These are phyloP conservation scores for Podospora comata DNA, from an alignment of 495 filamentous ascomycete species.

Conservation along the genomic window DNA sequence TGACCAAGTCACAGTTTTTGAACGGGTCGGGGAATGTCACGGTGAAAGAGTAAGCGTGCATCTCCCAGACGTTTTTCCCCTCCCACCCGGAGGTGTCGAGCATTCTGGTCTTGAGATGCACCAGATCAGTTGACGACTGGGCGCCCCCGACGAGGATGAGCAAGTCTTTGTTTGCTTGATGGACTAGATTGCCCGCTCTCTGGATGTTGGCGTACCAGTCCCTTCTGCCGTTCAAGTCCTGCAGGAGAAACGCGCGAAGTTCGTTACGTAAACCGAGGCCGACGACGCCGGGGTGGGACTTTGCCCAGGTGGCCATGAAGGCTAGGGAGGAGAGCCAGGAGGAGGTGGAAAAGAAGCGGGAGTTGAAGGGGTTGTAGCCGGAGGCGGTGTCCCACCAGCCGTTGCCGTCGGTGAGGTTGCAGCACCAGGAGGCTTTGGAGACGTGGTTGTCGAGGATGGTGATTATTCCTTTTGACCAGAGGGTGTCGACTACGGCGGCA, in stretches of 20 bases:
- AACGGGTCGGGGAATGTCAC: constrained; percentile 40
- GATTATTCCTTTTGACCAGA: constrained; percentile 40
- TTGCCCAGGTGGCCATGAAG: constrained; percentile 42
- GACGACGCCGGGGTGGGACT: constrained; percentile 40
- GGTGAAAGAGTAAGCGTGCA: constrained; percentile 51
- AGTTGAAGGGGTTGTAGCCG: constrained; percentile 44
- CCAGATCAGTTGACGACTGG: constrained; percentile 43
- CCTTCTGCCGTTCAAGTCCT: constrained; percentile 35
- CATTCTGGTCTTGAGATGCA: constrained; percentile 35
- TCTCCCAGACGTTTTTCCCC: constrained; percentile 52
- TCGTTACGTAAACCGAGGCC: constrained; percentile 51
- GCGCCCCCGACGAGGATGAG: constrained; percentile 48
- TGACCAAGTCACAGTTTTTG: constrained; percentile 38
- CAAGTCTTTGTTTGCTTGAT: constrained; percentile 42
- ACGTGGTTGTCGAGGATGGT: constrained; percentile 54
- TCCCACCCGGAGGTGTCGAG: constrained; percentile 42
- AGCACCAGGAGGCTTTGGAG: constrained; percentile 50
- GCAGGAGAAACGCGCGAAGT: constrained; percentile 43
- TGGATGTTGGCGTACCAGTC: constrained; percentile 49
- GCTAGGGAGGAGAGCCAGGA: constrained; percentile 44
- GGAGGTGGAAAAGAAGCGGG: constrained; percentile 45
- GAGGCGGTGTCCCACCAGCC: constrained; percentile 51
- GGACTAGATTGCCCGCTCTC: constrained; percentile 41
- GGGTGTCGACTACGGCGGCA: constrained; percentile 39
- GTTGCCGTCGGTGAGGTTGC: constrained; percentile 49